Evolutionary conservation across 176 grass and related monocot genomes (phyloP).

Genomic region (Poa pratensis): DNA sequence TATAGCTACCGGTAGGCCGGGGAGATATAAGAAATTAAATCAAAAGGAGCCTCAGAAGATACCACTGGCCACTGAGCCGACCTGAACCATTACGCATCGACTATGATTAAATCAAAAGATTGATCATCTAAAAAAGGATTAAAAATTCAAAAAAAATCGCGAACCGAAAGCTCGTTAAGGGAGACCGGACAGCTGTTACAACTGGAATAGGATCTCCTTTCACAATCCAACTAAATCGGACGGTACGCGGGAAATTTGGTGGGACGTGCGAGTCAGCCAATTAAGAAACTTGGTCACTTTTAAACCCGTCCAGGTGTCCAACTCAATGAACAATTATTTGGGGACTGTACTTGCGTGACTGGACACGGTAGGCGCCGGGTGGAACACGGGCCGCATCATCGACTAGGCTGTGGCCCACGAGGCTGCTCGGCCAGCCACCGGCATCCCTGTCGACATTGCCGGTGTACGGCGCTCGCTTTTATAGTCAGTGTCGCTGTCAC

Average conservation of each 20-base stretch:
- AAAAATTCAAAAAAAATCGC: neutral
- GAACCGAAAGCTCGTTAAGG: conserved; percentile 30
- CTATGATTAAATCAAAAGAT: too few relatives aligned
- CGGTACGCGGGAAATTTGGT: neutral
- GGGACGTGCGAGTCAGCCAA: neutral
- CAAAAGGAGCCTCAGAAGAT: too few relatives aligned
- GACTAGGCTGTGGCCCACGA: neutral
- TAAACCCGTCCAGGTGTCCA: conserved; percentile 5
- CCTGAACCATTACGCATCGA: neutral
- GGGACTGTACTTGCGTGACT: neutral
- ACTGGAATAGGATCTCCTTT: neutral
- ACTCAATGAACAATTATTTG: neutral
- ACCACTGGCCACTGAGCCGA: too few relatives aligned
- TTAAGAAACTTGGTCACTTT: neutral
- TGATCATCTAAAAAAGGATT: too few relatives aligned
- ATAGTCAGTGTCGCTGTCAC: neutral
- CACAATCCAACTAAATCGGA: neutral
- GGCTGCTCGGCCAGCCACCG: neutral
- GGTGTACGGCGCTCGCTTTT: too few relatives aligned
- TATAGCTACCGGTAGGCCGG: neutral
- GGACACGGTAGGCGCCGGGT: neutral
- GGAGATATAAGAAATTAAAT: neutral
- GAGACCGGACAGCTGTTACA: neutral
- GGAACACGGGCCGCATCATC: neutral
- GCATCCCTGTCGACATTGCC: conserved; percentile 31